A percentile compares a stretch with the other conserved stretches of the same genome.
Conservation (phyloP, 2,329 filamentous ascomycete genomes). For the Trichoderma sp. region DNA sequence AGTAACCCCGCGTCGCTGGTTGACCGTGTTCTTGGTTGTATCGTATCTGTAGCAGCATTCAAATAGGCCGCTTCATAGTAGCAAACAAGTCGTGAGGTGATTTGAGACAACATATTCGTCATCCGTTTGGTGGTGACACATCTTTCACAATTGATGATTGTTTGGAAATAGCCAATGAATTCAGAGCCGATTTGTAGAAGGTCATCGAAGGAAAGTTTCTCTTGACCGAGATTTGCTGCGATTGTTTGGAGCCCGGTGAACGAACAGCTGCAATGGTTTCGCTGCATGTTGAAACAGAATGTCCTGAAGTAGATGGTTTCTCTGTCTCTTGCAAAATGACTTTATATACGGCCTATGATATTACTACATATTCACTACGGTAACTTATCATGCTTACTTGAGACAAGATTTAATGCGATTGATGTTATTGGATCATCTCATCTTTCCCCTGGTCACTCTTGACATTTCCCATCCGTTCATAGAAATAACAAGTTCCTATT, state of each 20-base stretch:
- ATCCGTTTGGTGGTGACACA: constrained; percentile 12
- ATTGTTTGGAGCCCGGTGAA: background rate
- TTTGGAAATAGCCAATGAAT: constrained; percentile 4
- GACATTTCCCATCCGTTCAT: background rate
- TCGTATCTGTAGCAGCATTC: background rate
- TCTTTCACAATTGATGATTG: background rate
- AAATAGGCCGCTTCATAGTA: constrained; percentile 17
- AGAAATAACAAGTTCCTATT: background rate
- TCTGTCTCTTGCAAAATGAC: background rate
- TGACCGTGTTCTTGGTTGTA: background rate
- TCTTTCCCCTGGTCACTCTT: background rate
- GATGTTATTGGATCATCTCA: background rate
- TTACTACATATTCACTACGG: background rate
- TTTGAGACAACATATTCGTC: constrained; percentile 13
- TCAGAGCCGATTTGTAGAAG: constrained; percentile 12
- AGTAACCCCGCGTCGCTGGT: background rate
- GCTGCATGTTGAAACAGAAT: background rate
- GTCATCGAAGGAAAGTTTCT: constrained; percentile 12
- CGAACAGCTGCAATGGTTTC: constrained; percentile 1
- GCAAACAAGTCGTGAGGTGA: constrained; percentile 16
- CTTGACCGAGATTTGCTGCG: background rate
- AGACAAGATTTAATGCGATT: background rate
- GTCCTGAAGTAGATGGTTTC: background rate
- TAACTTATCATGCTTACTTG: background rate
- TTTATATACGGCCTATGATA: background rate